Percentiles rank a stretch among this genome's conserved stretches.
Evolutionary conservation across 78 protist species (phyloP).

Genomic region (Cavenderia fasciculata): DNA sequence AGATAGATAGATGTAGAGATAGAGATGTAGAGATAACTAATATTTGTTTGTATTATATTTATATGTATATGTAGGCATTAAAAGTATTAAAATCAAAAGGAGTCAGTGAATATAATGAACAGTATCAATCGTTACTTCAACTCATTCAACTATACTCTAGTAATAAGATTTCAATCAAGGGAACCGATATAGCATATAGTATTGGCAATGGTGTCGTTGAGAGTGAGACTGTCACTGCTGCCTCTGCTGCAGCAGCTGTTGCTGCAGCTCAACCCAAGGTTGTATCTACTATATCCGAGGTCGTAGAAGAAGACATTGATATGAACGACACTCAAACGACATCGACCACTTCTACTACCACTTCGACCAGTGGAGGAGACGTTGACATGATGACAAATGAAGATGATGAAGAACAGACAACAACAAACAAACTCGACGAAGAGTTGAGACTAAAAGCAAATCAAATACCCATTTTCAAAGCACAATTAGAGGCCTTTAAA

Average conservation of each 20-base stretch:
- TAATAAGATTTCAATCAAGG: neutral
- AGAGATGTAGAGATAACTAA: no score
- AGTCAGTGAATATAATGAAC: constrained; percentile 2
- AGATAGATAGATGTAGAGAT: no score
- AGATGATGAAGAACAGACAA: no score
- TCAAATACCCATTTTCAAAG: constrained; percentile 9
- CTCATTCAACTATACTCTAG: constrained; percentile 9
- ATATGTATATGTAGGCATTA: neutral
- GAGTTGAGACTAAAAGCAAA: no score
- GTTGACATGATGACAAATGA: neutral
- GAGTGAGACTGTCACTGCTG: no score
- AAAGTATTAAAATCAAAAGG: constrained; percentile 11
- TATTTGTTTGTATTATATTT: no score
- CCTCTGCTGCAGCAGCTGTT: neutral
- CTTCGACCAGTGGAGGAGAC: neutral
- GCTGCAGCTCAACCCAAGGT: neutral
- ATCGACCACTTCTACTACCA: neutral
- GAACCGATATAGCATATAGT: neutral
- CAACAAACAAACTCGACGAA: neutral
- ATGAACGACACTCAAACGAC: neutral
- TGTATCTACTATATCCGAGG: neutral
- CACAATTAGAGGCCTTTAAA: constrained; percentile 55
- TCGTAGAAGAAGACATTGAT: neutral
- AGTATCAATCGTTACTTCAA: constrained; percentile 6
- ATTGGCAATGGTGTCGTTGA: no score